phyloP scores from a whole-genome alignment of 805 yeast species.

The Spencermartinsiella europaea region DNA sequence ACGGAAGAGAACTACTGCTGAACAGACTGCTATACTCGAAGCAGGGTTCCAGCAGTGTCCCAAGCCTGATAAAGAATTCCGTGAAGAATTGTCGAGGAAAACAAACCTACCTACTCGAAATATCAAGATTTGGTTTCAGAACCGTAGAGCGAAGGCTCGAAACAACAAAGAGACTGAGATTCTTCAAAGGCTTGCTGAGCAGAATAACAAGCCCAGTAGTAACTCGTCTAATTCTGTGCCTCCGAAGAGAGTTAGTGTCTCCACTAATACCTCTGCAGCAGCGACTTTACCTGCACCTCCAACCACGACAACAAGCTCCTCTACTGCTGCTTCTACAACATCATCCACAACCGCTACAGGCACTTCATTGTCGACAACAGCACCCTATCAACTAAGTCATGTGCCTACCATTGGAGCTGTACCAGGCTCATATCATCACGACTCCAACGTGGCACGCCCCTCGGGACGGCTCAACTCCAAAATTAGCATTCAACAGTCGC shows the following conservation, averaged over 20 bases:
- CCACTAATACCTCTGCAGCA: slow-evolving; percentile 25
- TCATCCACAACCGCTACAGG: background rate
- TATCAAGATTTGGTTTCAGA: slow-evolving; percentile 93
- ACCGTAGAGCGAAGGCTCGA: slow-evolving; percentile 49
- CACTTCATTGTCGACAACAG: background rate
- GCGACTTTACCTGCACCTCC: slow-evolving; percentile 4
- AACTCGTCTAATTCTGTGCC: background rate
- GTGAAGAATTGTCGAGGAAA: slow-evolving; percentile 62
- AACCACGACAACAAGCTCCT: background rate
- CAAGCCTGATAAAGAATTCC: slow-evolving; percentile 66
- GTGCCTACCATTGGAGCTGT: background rate
- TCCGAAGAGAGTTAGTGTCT: slow-evolving; percentile 4
- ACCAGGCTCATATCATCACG: background rate
- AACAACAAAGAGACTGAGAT: slow-evolving; percentile 37
- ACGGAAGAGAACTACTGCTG: slow-evolving; percentile 28
- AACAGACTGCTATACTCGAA: slow-evolving; percentile 49
- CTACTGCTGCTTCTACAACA: background rate
- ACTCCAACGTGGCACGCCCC: background rate
- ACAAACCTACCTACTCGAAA: slow-evolving; percentile 81
- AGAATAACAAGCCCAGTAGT: background rate
- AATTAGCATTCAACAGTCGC: slow-evolving; percentile 60
- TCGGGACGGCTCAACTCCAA: slow-evolving; percentile 35
- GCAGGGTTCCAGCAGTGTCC: slow-evolving; percentile 66
- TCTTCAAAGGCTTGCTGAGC: slow-evolving; percentile 10
- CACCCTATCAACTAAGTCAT: background rate